A percentile compares a stretch with the other conserved stretches of the same genome.
phyloP scores from a whole-genome alignment of 1,284 basidiomycete species.

The Xerocomus amazonicus region DNA sequence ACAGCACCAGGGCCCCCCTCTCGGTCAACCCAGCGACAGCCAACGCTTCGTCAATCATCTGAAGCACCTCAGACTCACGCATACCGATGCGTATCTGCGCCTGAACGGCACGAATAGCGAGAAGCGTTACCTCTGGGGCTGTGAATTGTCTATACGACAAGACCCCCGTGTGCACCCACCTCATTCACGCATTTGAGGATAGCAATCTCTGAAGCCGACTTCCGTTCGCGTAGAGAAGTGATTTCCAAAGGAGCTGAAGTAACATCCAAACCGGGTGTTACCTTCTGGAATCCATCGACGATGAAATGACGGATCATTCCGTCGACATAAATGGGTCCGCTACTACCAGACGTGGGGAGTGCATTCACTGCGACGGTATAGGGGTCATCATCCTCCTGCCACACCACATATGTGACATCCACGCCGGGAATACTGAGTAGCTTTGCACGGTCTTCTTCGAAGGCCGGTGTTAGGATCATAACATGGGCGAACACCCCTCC shows the following conservation, averaged over 20 bases:
- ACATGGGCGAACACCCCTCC: conserved; percentile 42
- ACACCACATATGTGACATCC: conserved; percentile 55
- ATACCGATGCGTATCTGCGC: conserved; percentile 67
- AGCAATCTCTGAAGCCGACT: conserved; percentile 66
- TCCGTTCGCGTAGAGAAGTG: conserved; percentile 66
- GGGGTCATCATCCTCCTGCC: conserved; percentile 73
- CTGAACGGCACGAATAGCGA: conserved; percentile 68
- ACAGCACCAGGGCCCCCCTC: conserved; percentile 64
- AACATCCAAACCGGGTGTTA: conserved; percentile 39
- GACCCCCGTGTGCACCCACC: conserved; percentile 39
- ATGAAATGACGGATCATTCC: conserved; percentile 57
- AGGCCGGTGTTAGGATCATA: conserved; percentile 69
- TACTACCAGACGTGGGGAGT: conserved; percentile 33
- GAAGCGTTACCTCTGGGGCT: conserved; percentile 60
- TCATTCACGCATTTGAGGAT: conserved; percentile 79
- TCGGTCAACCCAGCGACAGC: conserved; percentile 53
- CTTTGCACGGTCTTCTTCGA: conserved; percentile 72
- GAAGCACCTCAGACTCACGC: conserved; percentile 63
- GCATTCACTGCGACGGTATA: conserved; percentile 52
- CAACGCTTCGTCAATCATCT: conserved; percentile 56
- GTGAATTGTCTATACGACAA: conserved; percentile 5
- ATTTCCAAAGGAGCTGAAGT: conserved; percentile 52
- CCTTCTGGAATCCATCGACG: conserved; percentile 55
- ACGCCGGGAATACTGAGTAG: conserved; percentile 49
- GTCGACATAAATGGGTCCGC: conserved; percentile 57